Conservation (phyloP, 2,329 filamentous ascomycete species). For the Monilinia fructicola region DNA sequence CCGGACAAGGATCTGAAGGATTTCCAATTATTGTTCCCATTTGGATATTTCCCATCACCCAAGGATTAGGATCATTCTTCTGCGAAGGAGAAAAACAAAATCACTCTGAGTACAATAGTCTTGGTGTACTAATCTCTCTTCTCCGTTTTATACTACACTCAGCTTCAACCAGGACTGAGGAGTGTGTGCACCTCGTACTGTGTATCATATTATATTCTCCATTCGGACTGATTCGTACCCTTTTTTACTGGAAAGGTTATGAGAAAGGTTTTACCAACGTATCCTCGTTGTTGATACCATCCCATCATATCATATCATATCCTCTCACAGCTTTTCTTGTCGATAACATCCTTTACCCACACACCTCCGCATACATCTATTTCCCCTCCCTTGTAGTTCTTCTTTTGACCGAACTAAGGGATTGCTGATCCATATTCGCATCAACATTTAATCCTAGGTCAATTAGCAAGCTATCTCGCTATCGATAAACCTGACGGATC, state of each 20-base stretch:
- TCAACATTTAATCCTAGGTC: constrained; percentile 9
- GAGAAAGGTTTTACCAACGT: not conserved
- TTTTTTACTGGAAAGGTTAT: not conserved
- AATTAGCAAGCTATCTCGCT: not conserved
- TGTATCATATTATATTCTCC: constrained; percentile 8
- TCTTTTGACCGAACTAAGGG: constrained; percentile 2
- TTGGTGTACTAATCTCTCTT: not conserved
- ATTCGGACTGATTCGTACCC: constrained; percentile 2
- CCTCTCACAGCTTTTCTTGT: not conserved
- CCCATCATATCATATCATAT: constrained; percentile 11
- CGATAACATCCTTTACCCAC: constrained; percentile 13
- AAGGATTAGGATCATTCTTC: constrained; percentile 7
- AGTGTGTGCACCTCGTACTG: not conserved
- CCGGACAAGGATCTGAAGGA: constrained; percentile 15
- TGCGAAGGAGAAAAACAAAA: not conserved
- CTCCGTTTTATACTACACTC: constrained; percentile 1
- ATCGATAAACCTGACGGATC: constrained; percentile 21
- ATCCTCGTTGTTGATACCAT: constrained; percentile 15
- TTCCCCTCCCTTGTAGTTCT: constrained; percentile 4
- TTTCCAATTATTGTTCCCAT: constrained; percentile 3
- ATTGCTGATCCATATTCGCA: constrained; percentile 23
- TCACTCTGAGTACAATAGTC: not conserved
- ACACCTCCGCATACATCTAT: not conserved
- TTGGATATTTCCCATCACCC: constrained; percentile 8
- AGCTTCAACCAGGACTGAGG: constrained; percentile 7